phyloP scores from a whole-genome alignment of 2,329 filamentous ascomycete species.

The Colletotrichum sp. region DNA sequence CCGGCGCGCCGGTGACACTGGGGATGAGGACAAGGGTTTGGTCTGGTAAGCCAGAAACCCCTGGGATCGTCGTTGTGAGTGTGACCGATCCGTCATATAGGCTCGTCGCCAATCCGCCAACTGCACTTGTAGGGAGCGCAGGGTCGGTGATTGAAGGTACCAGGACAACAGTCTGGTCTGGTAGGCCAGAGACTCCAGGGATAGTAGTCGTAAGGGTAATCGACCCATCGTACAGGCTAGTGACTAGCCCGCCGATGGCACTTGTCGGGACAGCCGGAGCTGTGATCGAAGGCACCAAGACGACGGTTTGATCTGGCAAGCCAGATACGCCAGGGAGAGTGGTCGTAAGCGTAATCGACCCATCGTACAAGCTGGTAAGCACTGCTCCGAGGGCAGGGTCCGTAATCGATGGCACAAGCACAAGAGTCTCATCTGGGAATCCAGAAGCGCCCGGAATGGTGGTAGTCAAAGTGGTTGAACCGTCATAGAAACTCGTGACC shows the following conservation, averaged over 20 bases:
- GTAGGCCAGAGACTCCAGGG: background rate
- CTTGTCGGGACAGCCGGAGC: background rate
- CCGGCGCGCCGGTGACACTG: background rate
- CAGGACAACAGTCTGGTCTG: background rate
- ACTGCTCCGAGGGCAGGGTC: background rate
- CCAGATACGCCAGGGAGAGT: background rate
- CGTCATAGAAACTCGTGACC: background rate
- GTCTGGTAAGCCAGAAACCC: background rate
- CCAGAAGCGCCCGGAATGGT: background rate
- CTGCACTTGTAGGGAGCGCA: background rate
- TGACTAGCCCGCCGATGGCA: background rate
- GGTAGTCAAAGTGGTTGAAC: background rate
- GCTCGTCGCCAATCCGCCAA: slow-evolving; percentile 1
- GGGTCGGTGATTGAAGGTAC: background rate
- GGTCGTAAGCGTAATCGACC: background rate
- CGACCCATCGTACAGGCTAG: background rate
- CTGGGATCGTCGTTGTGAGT: background rate
- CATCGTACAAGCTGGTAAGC: background rate
- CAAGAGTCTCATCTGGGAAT: background rate
- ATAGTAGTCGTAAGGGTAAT: background rate
- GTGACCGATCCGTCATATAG: slow-evolving; percentile 6
- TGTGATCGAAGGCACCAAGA: background rate
- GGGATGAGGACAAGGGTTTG: background rate
- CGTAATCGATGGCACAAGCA: background rate
- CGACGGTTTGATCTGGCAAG: background rate